phyloP scores from a whole-genome alignment of 805 yeast species.

The Aciculoconidium aculeatum region DNA sequence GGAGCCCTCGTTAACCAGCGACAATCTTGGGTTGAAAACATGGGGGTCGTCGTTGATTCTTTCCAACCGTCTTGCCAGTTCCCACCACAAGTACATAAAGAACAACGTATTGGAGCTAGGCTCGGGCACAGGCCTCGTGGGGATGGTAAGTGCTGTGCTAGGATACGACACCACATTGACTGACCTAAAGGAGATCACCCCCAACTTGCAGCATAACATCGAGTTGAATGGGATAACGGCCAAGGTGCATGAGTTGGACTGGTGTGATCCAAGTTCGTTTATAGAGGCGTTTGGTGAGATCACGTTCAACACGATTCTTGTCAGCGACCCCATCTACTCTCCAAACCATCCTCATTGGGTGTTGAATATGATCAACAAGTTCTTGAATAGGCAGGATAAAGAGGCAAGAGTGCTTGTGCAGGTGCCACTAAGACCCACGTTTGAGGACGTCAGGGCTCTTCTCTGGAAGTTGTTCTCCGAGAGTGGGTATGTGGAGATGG shows the following conservation, averaged over 20 bases:
- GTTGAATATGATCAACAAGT: constrained; percentile 47
- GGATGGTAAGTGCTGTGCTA: constrained; percentile 57
- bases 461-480: constrained; percentile 52
- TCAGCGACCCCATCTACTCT: constrained; percentile 89
- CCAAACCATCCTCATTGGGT: constrained; percentile 74
- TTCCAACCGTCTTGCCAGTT: constrained; percentile 44
- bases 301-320: constrained; percentile 53
- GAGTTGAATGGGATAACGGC: constrained; percentile 39
- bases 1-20: constrained; percentile 86
- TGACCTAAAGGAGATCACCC: constrained; percentile 72
- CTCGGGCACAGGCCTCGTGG: constrained; percentile 90
- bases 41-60: constrained; percentile 90
- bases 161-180: constrained; percentile 55
- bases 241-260: constrained; percentile 58
- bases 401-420: constrained; percentile 56
- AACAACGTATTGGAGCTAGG: constrained; percentile 69
- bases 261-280: constrained; percentile 59
- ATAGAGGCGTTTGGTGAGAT: constrained; percentile 9
- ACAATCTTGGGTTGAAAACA: constrained; percentile 84
- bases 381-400: constrained; percentile 25
- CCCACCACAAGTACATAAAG: constrained; percentile 12
- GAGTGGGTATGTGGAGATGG: constrained; percentile 27
- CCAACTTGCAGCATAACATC: constrained; percentile 59
- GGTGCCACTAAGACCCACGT: constrained; percentile 67
- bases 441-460: constrained; percentile 54